Conservation (phyloP, 2,329 filamentous ascomycete species). For the Cladophialophora immunda region DNA sequence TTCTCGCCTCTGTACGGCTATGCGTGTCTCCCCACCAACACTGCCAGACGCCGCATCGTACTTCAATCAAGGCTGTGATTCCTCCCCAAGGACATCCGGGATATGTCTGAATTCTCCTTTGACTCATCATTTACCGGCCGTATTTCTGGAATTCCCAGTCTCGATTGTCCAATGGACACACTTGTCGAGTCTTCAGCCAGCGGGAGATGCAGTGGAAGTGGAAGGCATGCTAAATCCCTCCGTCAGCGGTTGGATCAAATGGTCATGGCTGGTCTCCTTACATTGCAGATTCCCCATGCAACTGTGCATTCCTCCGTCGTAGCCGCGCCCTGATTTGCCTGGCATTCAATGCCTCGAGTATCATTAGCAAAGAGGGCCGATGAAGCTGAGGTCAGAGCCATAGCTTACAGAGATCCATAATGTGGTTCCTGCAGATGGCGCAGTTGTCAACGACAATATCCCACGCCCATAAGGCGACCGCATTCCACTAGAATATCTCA, state of each 20-base stretch:
- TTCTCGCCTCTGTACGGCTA: not conserved
- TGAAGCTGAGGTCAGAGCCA: conserved; percentile 2
- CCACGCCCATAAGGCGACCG: conserved; percentile 98
- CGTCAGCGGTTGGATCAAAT: conserved; percentile 19
- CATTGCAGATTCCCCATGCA: conserved; percentile 99
- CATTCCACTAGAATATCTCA: conserved; percentile 79
- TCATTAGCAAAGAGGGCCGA: conserved; percentile 17
- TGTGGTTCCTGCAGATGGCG: conserved; percentile 98
- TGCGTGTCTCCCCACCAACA: not conserved
- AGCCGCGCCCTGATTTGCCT: conserved; percentile 96
- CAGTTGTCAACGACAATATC: conserved; percentile 99
- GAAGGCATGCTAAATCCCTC: conserved; percentile 81
- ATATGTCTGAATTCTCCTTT: not conserved
- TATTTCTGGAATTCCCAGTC: conserved; percentile 99
- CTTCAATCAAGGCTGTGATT: not conserved
- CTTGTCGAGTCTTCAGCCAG: conserved; percentile 99
- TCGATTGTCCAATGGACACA: conserved; percentile 95
- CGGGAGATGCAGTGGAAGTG: conserved; percentile 99
- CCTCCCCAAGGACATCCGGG: not conserved
- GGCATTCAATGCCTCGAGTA: conserved; percentile 85
- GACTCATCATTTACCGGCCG: conserved; percentile 65
- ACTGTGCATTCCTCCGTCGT: conserved; percentile 99
- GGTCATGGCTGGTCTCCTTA: conserved; percentile 59
- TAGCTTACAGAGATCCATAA: conserved; percentile 93
- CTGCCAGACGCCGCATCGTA: not conserved